phyloP scores from a whole-genome alignment of 768 basidiomycete genomes.

The Kwoniella shandongensis region DNA sequence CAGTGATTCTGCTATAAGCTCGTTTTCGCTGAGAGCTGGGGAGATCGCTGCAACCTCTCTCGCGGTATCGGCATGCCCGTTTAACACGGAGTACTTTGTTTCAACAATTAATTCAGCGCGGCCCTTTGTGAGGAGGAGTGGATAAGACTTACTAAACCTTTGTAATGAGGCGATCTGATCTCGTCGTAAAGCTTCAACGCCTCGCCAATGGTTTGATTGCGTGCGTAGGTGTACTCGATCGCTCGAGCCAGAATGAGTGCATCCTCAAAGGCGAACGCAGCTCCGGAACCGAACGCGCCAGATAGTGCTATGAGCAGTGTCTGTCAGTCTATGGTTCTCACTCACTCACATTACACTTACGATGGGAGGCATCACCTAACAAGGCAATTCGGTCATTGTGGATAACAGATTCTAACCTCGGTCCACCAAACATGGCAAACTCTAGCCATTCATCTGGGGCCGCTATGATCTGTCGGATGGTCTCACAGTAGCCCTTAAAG shows the following conservation, averaged over 20 bases:
- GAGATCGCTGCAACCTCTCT: slow-evolving; percentile 19
- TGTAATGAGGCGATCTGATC: slow-evolving; percentile 32
- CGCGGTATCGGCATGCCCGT: slow-evolving; percentile 13
- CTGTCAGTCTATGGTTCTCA: neutral
- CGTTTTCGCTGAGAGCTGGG: slow-evolving; percentile 11
- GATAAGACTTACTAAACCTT: slow-evolving; percentile 20
- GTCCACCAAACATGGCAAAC: slow-evolving; percentile 38
- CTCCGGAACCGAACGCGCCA: slow-evolving; percentile 39
- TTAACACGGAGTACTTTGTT: slow-evolving; percentile 16
- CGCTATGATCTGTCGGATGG: slow-evolving; percentile 21
- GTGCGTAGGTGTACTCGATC: slow-evolving; percentile 6
- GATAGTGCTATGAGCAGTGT: slow-evolving; percentile 21
- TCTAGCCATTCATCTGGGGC: slow-evolving; percentile 35
- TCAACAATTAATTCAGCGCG: neutral
- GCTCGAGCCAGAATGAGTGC: slow-evolving; percentile 29
- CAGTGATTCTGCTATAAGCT: slow-evolving; percentile 16
- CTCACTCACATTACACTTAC: slow-evolving; percentile 13
- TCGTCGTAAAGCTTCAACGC: slow-evolving; percentile 25
- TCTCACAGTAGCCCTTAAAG: slow-evolving; percentile 22
- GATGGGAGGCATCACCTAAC: slow-evolving; percentile 40
- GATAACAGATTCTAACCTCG: slow-evolving; percentile 27
- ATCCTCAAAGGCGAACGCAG: slow-evolving; percentile 42
- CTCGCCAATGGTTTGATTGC: slow-evolving; percentile 1
- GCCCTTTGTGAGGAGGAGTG: no score
- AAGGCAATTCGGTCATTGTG: slow-evolving; percentile 23